Evolutionary conservation across 192 early-diverging fungal genomes (phyloP).

Genomic region (Backusella tuberculispora): DNA sequence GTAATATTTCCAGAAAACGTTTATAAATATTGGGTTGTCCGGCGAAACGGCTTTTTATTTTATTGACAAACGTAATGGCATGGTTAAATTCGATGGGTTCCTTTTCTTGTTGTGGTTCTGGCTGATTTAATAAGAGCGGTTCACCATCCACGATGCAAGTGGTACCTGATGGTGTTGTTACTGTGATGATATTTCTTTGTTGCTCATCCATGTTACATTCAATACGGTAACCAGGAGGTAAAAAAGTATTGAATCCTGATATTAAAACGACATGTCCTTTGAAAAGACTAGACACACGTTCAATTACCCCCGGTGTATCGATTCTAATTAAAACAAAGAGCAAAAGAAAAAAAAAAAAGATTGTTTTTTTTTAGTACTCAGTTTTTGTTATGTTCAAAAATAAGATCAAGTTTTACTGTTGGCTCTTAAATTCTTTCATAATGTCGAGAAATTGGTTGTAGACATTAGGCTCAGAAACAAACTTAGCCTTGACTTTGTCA

Average conservation of each 20-base stretch:
- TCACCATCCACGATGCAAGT: constrained; percentile 49
- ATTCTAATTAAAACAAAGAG: constrained; percentile 19
- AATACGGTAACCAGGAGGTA: constrained; percentile 96
- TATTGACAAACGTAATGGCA: constrained; percentile 98
- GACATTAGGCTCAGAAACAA: constrained; percentile 85
- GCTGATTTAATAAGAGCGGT: constrained; percentile 3
- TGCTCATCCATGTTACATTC: constrained; percentile 81
- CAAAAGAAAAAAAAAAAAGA: constrained; percentile 40
- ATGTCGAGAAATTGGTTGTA: constrained; percentile 97
- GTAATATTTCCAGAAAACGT: constrained; percentile 94
- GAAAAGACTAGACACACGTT: constrained; percentile 93
- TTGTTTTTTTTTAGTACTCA: not conserved
- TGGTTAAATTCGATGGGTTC: constrained; percentile 95
- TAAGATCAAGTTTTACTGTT: constrained; percentile 51
- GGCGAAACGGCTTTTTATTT: constrained; percentile 91
- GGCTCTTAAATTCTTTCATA: constrained; percentile 98
- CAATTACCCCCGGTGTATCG: constrained; percentile 88
- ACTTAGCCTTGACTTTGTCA: constrained; percentile 91
- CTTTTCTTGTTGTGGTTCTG: constrained; percentile 39
- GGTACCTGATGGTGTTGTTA: constrained; percentile 81
- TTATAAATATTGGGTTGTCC: constrained; percentile 93
- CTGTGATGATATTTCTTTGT: constrained; percentile 74
- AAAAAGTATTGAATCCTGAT: constrained; percentile 98
- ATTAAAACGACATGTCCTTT: constrained; percentile 86
- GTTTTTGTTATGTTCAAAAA: constrained; percentile 16